A percentile compares a stretch with the other conserved stretches of the same genome.
phyloP scores from a whole-genome alignment of 495 filamentous ascomycete species.

The Beverwykella pulmonaria region DNA sequence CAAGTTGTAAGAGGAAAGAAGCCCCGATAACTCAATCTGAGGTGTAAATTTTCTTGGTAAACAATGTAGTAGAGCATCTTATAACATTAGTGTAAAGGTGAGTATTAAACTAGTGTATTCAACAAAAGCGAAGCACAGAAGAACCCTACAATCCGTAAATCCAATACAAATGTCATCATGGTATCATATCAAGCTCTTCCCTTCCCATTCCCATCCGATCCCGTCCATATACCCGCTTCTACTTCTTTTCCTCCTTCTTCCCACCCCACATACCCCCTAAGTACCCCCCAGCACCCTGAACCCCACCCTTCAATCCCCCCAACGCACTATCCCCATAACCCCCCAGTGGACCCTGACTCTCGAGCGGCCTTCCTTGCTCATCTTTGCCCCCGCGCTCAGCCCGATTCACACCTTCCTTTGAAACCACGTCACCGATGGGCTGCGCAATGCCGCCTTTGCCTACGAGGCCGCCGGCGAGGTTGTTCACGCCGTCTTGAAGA shows the following conservation, averaged over 20 bases:
- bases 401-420: slow-evolving; percentile 66
- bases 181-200: background rate
- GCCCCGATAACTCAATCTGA: no score
- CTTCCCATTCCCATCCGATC: background rate
- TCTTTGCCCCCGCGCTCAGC: slow-evolving; percentile 65
- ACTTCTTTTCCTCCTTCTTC: slow-evolving; percentile 35
- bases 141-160: no score
- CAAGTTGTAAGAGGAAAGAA: no score
- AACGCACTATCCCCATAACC: slow-evolving; percentile 33
- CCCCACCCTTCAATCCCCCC: slow-evolving; percentile 35
- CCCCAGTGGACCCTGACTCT: slow-evolving; percentile 26
- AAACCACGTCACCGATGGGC: slow-evolving; percentile 61
- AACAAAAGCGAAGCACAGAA: no score
- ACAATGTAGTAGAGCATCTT: no score
- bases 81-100: no score
- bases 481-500: slow-evolving; percentile 64
- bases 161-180: background rate
- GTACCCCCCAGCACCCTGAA: slow-evolving; percentile 45
- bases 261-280: slow-evolving; percentile 41
- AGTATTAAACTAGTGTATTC: no score
- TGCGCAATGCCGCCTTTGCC: slow-evolving; percentile 65
- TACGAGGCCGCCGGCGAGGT: slow-evolving; percentile 60
- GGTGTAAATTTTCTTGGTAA: no score
- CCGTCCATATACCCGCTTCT: background rate
- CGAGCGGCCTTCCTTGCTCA: slow-evolving; percentile 50